Percentiles rank a stretch among this genome's conserved stretches.
These are phyloP conservation scores for Cryptosporidium ryanae DNA, from an alignment of 169 alveolate species.

Conservation along the genomic window DNA sequence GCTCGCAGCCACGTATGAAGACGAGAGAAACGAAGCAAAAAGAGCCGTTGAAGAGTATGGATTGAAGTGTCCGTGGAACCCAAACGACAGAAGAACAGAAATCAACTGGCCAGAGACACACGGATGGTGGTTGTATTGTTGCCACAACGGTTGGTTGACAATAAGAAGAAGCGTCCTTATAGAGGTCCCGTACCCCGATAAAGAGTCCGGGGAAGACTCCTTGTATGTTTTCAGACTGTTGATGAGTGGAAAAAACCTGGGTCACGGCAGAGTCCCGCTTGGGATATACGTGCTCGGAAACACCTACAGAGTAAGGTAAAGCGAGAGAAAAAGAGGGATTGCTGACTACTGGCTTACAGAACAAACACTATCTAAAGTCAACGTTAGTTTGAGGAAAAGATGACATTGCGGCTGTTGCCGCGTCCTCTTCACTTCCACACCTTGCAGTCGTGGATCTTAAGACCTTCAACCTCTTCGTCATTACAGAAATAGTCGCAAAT, in stretches of 20 bases:
- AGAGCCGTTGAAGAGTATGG: conserved; percentile 47
- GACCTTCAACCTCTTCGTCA: conserved; percentile 88
- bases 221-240: conserved; percentile 63
- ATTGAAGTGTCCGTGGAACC: conserved; percentile 63
- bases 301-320: conserved; percentile 34
- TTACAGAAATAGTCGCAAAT: conserved; percentile 94
- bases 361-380: background rate
- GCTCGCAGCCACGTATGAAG: conserved; percentile 23
- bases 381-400: background rate
- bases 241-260: conserved; percentile 61
- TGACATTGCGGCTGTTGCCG: background rate
- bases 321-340: background rate
- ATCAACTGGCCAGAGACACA: conserved; percentile 71
- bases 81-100: conserved; percentile 33
- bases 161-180: conserved; percentile 23
- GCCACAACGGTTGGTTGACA: conserved; percentile 71
- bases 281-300: conserved; percentile 70
- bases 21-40: conserved; percentile 38
- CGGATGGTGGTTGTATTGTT: conserved; percentile 74
- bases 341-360: background rate
- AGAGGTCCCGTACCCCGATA: conserved; percentile 66
- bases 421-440: conserved; percentile 87
- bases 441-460: conserved; percentile 84
- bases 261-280: conserved; percentile 51
- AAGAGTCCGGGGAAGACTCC: conserved; percentile 47